A percentile compares a stretch with the other conserved stretches of the same genome.
Evolutionary conservation across 2,329 filamentous ascomycete genomes (phyloP).

Genomic region (Pleurostoma richardsiae): DNA sequence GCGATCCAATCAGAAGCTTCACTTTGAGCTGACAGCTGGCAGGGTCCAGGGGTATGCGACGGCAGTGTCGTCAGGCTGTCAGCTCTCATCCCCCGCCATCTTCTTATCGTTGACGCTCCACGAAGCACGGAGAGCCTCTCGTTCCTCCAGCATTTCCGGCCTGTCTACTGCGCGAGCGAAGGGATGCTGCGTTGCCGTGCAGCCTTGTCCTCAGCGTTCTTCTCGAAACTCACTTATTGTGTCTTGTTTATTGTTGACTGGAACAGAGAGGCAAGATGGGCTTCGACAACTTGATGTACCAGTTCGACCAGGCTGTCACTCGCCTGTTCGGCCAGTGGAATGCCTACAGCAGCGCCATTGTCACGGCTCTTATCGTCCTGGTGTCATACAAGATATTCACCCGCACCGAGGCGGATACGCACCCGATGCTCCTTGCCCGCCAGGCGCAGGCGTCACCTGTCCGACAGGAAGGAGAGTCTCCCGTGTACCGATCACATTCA

Average conservation of each 20-base stretch:
- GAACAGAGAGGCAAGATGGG: constrained; percentile 24
- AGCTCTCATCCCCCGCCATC: no score
- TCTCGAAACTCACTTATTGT: background rate
- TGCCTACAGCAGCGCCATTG: constrained; percentile 68
- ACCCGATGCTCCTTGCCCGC: constrained; percentile 83
- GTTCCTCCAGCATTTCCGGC: no score
- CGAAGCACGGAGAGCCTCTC: no score
- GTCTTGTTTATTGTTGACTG: no score
- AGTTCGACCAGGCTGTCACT: constrained; percentile 67
- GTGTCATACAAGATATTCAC: constrained; percentile 67
- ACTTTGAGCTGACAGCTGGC: no score
- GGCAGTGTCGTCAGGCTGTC: no score
- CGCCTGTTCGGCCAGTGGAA: constrained; percentile 77
- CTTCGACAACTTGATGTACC: constrained; percentile 54
- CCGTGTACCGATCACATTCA: constrained; percentile 78
- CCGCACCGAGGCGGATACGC: constrained; percentile 78
- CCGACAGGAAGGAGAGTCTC: constrained; percentile 77
- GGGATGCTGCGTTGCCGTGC: no score
- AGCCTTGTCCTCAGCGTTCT: background rate
- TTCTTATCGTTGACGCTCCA: no score
- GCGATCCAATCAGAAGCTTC: no score
- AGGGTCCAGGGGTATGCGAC: no score
- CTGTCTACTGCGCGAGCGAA: no score
- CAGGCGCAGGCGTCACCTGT: constrained; percentile 77
- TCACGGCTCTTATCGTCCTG: constrained; percentile 60